Conservation (phyloP, 2,329 filamentous ascomycete genomes). For the Ploettnerulaceae sp. region DNA sequence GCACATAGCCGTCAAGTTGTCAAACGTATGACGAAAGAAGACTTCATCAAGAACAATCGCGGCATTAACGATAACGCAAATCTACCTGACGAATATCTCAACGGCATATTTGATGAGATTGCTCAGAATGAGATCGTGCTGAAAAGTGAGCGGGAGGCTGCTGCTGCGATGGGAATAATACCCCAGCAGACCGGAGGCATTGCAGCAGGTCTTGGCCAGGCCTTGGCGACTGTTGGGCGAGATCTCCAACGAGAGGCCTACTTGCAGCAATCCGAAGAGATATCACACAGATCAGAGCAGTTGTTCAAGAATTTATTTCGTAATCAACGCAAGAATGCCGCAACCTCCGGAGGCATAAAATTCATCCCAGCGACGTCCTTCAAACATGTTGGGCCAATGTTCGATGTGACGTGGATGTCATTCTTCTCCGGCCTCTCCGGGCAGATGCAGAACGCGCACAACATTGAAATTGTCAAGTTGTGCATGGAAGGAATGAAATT, state of each 20-base stretch:
- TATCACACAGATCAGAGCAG: constrained; percentile 67
- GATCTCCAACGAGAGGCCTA: constrained; percentile 92
- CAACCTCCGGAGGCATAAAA: constrained; percentile 58
- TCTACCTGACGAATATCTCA: constrained; percentile 86
- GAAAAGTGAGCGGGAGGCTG: constrained; percentile 84
- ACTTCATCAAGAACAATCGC: constrained; percentile 98
- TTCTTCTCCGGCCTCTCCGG: constrained; percentile 92
- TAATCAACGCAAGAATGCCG: constrained; percentile 76
- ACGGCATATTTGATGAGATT: constrained; percentile 89
- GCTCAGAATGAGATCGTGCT: constrained; percentile 87
- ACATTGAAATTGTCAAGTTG: constrained; percentile 83
- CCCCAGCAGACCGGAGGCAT: constrained; percentile 61
- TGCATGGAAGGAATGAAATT: constrained; percentile 96
- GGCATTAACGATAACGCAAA: constrained; percentile 97
- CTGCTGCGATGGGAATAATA: constrained; percentile 67
- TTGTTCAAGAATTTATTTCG: constrained; percentile 91
- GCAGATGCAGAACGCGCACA: constrained; percentile 88
- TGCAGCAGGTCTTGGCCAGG: constrained; percentile 79
- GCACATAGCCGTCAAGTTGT: constrained; percentile 83
- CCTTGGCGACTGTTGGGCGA: constrained; percentile 83
- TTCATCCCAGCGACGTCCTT: constrained; percentile 93
- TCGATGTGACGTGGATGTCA: constrained; percentile 98
- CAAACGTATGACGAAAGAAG: constrained; percentile 86
- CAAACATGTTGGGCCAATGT: constrained; percentile 96
- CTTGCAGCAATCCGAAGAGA: constrained; percentile 91